Evolutionary conservation across 2,329 filamentous ascomycete genomes (phyloP).

Genomic region (Calycina marina): DNA sequence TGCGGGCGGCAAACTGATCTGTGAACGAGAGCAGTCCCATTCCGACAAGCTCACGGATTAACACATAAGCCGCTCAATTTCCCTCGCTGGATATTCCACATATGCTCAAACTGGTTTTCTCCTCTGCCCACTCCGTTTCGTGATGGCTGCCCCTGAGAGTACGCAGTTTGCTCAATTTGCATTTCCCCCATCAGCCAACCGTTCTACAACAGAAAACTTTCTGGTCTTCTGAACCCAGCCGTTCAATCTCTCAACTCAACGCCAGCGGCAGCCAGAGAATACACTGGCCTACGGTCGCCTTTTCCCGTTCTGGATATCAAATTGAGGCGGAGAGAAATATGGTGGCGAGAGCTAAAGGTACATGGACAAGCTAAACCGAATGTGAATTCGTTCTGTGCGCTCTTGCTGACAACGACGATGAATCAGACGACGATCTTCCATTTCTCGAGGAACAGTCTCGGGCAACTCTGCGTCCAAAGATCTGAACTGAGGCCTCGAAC

Average conservation of each 20-base stretch:
- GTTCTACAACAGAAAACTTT: slow-evolving; percentile 4
- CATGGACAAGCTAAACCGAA: slow-evolving; percentile 5
- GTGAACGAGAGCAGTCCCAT: slow-evolving; percentile 5
- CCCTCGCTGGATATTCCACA: slow-evolving; percentile 1
- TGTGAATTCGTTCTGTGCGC: slow-evolving; percentile 6
- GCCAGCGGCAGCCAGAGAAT: slow-evolving; percentile 5
- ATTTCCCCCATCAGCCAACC: slow-evolving; percentile 3
- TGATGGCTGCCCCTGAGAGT: slow-evolving; percentile 1
- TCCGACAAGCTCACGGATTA: not conserved
- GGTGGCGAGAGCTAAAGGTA: slow-evolving; percentile 7
- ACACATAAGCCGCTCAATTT: slow-evolving; percentile 1
- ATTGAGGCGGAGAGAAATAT: slow-evolving; percentile 8
- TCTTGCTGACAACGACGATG: slow-evolving; percentile 2
- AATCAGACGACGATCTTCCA: slow-evolving; percentile 6
- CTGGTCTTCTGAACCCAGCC: slow-evolving; percentile 5
- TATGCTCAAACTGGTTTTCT: not conserved
- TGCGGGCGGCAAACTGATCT: slow-evolving; percentile 8
- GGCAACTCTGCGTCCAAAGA: slow-evolving; percentile 5
- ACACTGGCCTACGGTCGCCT: slow-evolving; percentile 4
- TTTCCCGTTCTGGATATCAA: slow-evolving; percentile 7
- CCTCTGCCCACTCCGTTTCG: too few relatives aligned
- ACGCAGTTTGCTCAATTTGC: slow-evolving; percentile 1
- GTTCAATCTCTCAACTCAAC: slow-evolving; percentile 4
- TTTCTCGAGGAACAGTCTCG: slow-evolving; percentile 6
- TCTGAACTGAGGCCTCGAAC: slow-evolving; percentile 7